Base-by-base conservation (phyloP, 345 rosid genomes). In the Balakata baccata region DNA sequence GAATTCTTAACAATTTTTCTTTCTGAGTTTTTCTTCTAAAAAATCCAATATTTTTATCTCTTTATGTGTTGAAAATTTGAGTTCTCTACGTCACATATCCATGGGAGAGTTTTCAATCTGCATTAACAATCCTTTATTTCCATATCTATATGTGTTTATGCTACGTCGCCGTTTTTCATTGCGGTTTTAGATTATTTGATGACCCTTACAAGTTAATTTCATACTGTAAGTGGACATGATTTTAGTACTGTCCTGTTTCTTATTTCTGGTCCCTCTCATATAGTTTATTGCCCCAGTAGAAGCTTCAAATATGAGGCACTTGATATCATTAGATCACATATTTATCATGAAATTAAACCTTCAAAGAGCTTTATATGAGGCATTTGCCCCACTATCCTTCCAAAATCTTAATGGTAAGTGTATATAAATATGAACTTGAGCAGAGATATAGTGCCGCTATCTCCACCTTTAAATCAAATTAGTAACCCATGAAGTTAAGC, bases 101-200 rank as follows among this genome's bases (percentile, higher is more conserved):
- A 68, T 78, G 77, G 69, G 38, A 34, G 43, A 46, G 52, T 43
- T 59, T 7, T 64, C 58, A 17, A 17, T 49, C 60, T 38, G 71
- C 11, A 20, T 16, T 34, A 7, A 63, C 38, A 13, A 20, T 18
- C 43, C 59, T 6, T 13, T 56, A 11, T 52, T 53, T 34, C 25
- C 65, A 53, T 74, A 68, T 61, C 76, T 73, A 4, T 18, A 14
- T 60, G 98, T 96, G 23, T 89, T 93, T 64, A 98, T 49, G 99
- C 99, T 10, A 96, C 99, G 58, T 93, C 99, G 50, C 99, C 99
- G 49, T 96, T 96, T 75, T 96, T 96, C 79, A 96, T 98, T 0
- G 99, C 99, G 0, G 89, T 96, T 62, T 93, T 96, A 62, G 99
- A 98, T 51, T 96, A 96, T 79, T 66, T 91, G 81, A 91, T 93